Conservation (phyloP, 2,329 filamentous ascomycete species). For the Penicillium palitans region DNA sequence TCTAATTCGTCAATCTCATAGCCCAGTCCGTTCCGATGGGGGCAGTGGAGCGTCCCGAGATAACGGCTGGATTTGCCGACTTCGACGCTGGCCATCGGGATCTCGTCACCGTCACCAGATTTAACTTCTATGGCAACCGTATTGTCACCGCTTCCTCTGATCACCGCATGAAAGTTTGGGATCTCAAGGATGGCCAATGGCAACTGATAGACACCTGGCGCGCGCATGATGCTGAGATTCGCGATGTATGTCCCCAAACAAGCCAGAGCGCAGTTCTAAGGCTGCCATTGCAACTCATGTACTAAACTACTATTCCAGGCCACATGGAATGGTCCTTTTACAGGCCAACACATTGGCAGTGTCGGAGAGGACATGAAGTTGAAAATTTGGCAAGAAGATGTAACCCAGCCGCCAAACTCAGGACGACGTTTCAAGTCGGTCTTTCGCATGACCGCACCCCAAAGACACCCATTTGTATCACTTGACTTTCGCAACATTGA, state of each 20-base stretch:
- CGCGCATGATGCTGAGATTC: constrained; percentile 85
- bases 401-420: constrained; percentile 69
- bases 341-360: constrained; percentile 84
- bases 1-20: constrained; percentile 6
- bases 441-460: constrained; percentile 63
- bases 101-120: constrained; percentile 79
- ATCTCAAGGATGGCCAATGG: constrained; percentile 74
- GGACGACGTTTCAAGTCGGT: constrained; percentile 79
- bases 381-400: constrained; percentile 90
- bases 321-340: constrained; percentile 88
- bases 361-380: constrained; percentile 88
- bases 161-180: constrained; percentile 89
- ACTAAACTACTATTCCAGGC: constrained; percentile 55
- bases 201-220: constrained; percentile 81
- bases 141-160: constrained; percentile 90
- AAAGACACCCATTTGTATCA: constrained; percentile 69
- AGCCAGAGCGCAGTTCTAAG: constrained; percentile 12
- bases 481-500: constrained; percentile 85
- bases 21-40: constrained; percentile 20
- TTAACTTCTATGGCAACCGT: constrained; percentile 89
- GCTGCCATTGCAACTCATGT: constrained; percentile 15
- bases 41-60: constrained; percentile 30
- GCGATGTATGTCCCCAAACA: constrained; percentile 64
- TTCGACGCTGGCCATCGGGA: constrained; percentile 54
- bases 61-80: constrained; percentile 42